Conservation (phyloP, 495 filamentous ascomycete species). For the Lasiosphaeria miniovina region DNA sequence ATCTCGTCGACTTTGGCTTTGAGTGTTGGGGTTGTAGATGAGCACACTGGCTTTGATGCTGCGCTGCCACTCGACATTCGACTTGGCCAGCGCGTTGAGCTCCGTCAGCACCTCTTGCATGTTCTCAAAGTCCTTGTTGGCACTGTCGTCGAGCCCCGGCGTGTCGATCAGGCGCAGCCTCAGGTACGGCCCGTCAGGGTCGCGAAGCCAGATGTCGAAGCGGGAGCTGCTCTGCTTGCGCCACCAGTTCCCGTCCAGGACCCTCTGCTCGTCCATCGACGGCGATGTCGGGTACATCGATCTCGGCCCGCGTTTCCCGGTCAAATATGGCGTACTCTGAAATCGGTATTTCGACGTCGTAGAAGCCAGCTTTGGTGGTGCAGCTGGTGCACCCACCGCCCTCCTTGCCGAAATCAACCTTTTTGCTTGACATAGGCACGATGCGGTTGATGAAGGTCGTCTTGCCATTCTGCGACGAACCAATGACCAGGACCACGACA, state of each 20-base stretch:
- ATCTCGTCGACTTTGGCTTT: no score
- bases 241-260: not conserved
- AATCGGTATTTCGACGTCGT: not conserved
- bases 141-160: slow-evolving; percentile 1
- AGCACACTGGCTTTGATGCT: not conserved
- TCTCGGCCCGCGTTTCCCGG: not conserved
- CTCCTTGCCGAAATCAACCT: not conserved
- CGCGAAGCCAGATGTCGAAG: not conserved
- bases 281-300: not conserved
- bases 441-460: slow-evolving; percentile 1
- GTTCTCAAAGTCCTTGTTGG: not conserved
- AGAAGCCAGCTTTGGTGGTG: not conserved
- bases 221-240: not conserved
- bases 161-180: slow-evolving; percentile 1
- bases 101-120: not conserved
- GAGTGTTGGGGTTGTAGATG: slow-evolving; percentile 1
- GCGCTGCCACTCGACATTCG: not conserved
- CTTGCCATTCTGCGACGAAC: slow-evolving; percentile 5
- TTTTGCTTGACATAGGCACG: not conserved
- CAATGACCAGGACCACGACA: no score
- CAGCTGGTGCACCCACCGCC: not conserved
- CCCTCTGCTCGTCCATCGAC: not conserved
- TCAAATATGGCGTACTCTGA: not conserved
- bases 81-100: not conserved
- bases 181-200: not conserved